phyloP scores from a whole-genome alignment of 2,329 filamentous ascomycete species.

The Bipolaris zeicola region DNA sequence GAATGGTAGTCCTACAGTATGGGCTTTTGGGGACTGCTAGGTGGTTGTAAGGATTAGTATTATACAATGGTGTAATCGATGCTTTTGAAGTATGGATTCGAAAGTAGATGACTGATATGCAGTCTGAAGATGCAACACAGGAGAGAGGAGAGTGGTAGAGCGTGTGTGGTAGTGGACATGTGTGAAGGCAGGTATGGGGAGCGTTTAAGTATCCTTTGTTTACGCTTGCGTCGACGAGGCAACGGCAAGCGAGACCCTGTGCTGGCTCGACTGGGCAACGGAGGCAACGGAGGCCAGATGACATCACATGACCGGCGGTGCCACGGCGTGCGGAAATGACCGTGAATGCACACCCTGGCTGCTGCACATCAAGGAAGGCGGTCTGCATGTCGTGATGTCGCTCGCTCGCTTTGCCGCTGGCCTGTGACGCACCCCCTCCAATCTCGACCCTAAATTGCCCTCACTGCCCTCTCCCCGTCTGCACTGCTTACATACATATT shows the following conservation, averaged over 20 bases:
- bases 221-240: constrained; percentile 40
- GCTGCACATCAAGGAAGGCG: neutral
- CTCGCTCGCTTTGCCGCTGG: neutral
- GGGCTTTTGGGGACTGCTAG: constrained; percentile 33
- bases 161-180: constrained; percentile 26
- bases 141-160: constrained; percentile 16
- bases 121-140: constrained; percentile 23
- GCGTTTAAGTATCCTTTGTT: constrained; percentile 46
- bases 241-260: constrained; percentile 27
- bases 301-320: constrained; percentile 33
- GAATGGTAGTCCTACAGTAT: constrained; percentile 33
- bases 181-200: constrained; percentile 25
- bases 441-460: neutral
- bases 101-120: constrained; percentile 29
- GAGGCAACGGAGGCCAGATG: constrained; percentile 23
- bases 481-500: neutral
- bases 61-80: constrained; percentile 49
- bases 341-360: constrained; percentile 1
- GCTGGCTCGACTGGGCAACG: constrained; percentile 16
- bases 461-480: neutral
- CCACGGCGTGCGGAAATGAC: constrained; percentile 16
- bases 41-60: constrained; percentile 46
- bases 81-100: constrained; percentile 48
- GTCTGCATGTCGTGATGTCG: constrained; percentile 5
- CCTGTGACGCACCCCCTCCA: neutral